phyloP scores from a whole-genome alignment of 169 alveolate genomes.

The Cystoisospora suis region DNA sequence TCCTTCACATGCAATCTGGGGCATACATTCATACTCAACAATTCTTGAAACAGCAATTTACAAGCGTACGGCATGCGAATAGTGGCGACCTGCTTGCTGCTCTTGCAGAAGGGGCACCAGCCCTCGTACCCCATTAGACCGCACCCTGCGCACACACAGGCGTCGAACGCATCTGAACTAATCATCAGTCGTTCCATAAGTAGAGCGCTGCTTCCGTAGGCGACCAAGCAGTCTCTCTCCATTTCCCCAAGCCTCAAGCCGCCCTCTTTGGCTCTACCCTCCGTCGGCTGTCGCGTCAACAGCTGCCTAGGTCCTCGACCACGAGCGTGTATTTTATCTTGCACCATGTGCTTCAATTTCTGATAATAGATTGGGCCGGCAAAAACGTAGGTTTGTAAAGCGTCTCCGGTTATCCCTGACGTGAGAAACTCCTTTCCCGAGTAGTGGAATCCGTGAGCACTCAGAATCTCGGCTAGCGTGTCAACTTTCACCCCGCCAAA shows the following conservation, averaged over 20 bases:
- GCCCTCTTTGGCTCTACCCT: constrained; percentile 99
- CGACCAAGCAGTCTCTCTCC: constrained; percentile 99
- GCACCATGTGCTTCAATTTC: constrained; percentile 99
- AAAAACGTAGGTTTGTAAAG: constrained; percentile 94
- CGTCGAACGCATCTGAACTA: constrained; percentile 95
- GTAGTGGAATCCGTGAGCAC: constrained; percentile 94
- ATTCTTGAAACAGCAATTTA: constrained; percentile 85
- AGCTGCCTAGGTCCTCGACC: constrained; percentile 98
- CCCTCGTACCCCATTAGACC: constrained; percentile 94
- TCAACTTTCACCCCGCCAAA: constrained; percentile 95
- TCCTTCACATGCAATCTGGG: constrained; percentile 71
- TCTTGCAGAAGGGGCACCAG: constrained; percentile 94
- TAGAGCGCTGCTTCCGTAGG: constrained; percentile 95
- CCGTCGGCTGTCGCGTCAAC: constrained; percentile 99
- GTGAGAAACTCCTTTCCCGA: constrained; percentile 95
- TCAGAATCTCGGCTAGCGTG: constrained; percentile 88
- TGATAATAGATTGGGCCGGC: constrained; percentile 99
- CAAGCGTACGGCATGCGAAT: constrained; percentile 93
- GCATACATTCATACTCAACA: constrained; percentile 84
- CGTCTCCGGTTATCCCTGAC: constrained; percentile 99
- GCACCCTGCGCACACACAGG: constrained; percentile 94
- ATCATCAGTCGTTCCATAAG: constrained; percentile 97
- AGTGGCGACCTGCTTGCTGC: constrained; percentile 76
- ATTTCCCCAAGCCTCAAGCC: constrained; percentile 99
- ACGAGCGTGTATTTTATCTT: constrained; percentile 93